Evolutionary conservation across 1,139 yeast genomes (phyloP).

Genomic region (Saccharomyces hybrid): DNA sequence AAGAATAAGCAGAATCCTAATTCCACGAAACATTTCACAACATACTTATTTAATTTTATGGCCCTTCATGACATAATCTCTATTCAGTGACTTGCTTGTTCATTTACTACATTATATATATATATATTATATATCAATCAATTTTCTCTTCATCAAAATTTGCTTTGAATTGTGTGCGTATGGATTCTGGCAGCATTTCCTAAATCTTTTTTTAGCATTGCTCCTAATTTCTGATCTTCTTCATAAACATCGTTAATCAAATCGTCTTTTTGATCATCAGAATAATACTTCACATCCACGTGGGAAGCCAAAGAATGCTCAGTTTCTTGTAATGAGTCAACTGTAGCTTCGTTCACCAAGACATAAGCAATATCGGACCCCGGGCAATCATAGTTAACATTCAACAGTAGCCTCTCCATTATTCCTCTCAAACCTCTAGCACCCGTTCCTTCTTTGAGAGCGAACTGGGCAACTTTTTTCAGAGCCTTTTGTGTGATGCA

Average conservation of each 20-base stretch:
- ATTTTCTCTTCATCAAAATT: not conserved
- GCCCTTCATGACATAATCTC: not conserved
- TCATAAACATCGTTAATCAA: slow-evolving; percentile 32
- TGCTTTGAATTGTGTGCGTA: slow-evolving; percentile 14
- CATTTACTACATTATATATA: slow-evolving; percentile 1
- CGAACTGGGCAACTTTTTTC: slow-evolving; percentile 38
- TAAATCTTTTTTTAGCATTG: slow-evolving; percentile 27
- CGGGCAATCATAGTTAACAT: slow-evolving; percentile 49
- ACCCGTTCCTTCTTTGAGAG: slow-evolving; percentile 45
- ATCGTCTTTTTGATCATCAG: slow-evolving; percentile 35
- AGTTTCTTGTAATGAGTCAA: slow-evolving; percentile 31
- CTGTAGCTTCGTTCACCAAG: slow-evolving; percentile 36
- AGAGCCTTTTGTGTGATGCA: slow-evolving; percentile 42
- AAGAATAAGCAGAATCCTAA: not conserved
- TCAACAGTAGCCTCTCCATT: slow-evolving; percentile 42
- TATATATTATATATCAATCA: slow-evolving; percentile 2
- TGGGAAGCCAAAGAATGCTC: slow-evolving; percentile 29
- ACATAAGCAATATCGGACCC: slow-evolving; percentile 43
- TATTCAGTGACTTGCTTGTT: not conserved
- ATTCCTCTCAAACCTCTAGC: slow-evolving; percentile 48
- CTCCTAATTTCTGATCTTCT: slow-evolving; percentile 35
- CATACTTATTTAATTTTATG: not conserved
- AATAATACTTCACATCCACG: slow-evolving; percentile 39
- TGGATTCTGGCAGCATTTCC: slow-evolving; percentile 10
- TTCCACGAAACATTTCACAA: not conserved